phyloP scores from a whole-genome alignment of 2,329 filamentous ascomycete species.

The Epichloe sylvatica region DNA sequence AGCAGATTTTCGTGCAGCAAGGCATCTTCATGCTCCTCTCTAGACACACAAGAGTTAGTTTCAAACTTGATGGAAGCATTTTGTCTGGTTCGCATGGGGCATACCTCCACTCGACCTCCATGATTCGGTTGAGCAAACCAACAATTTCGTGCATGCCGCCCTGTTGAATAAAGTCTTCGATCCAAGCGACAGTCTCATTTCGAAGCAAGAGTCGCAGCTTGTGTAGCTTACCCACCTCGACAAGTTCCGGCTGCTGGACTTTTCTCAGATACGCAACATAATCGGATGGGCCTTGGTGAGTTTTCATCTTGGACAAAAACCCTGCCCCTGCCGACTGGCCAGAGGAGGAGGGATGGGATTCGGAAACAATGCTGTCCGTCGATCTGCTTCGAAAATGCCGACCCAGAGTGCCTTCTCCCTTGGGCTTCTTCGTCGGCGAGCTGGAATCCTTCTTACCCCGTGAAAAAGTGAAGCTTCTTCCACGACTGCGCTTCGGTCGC shows the following conservation, averaged over 20 bases:
- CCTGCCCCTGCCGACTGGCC: slow-evolving; percentile 41
- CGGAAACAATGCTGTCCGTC: slow-evolving; percentile 51
- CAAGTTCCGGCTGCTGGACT: slow-evolving; percentile 63
- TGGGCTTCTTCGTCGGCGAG: slow-evolving; percentile 62
- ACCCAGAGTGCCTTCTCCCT: slow-evolving; percentile 46
- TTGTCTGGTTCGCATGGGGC: neutral
- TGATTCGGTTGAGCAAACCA: slow-evolving; percentile 72
- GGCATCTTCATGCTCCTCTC: slow-evolving; percentile 90
- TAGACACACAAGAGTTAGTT: slow-evolving; percentile 21
- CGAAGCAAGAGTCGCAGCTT: slow-evolving; percentile 79
- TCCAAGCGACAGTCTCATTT: slow-evolving; percentile 94
- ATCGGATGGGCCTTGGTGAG: slow-evolving; percentile 61
- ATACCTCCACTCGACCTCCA: slow-evolving; percentile 90
- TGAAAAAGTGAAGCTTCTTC: slow-evolving; percentile 59
- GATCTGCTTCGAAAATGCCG: slow-evolving; percentile 60
- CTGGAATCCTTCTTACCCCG: slow-evolving; percentile 48
- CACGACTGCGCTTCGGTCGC: slow-evolving; percentile 35
- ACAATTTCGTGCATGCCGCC: slow-evolving; percentile 91
- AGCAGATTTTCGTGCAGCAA: slow-evolving; percentile 84
- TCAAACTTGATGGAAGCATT: neutral
- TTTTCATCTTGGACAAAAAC: slow-evolving; percentile 55
- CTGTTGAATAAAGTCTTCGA: slow-evolving; percentile 76
- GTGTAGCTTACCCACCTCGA: slow-evolving; percentile 91
- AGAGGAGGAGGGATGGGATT: slow-evolving; percentile 36
- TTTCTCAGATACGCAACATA: slow-evolving; percentile 78